Conservation (phyloP, 306 rosid genomes). For the Heteromeles arbutifolia region DNA sequence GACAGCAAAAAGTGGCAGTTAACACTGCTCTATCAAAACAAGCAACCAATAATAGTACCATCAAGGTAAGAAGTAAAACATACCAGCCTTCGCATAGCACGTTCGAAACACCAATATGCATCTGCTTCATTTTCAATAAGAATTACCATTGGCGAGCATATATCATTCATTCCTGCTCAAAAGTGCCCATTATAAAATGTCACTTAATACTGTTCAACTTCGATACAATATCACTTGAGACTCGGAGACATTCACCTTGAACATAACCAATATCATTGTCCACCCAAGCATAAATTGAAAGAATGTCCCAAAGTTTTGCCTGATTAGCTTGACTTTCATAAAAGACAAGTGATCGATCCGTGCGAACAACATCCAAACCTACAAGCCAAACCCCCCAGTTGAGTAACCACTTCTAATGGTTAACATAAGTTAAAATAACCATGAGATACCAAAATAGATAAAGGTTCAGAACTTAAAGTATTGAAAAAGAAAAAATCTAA, state of each 20-base stretch:
- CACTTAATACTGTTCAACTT: conserved; percentile 16
- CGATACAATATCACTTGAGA: conserved; percentile 5
- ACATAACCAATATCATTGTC: conserved; percentile 85
- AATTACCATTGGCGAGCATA: conserved; percentile 81
- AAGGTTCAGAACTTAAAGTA: neutral
- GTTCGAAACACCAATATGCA: conserved; percentile 91
- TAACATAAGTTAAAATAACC: neutral
- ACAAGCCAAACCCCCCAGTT: conserved; percentile 30
- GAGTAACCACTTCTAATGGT: conserved; percentile 14
- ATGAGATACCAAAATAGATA: neutral
- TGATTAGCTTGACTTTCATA: conserved; percentile 79
- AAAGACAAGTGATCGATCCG: conserved; percentile 77
- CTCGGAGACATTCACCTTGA: conserved; percentile 51
- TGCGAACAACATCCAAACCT: conserved; percentile 90
- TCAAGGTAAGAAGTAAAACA: conserved; percentile 12
- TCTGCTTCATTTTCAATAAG: conserved; percentile 83
- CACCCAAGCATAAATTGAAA: conserved; percentile 82
- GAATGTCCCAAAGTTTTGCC: conserved; percentile 86
- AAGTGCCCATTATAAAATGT: conserved; percentile 11
- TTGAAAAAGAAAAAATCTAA: neutral
- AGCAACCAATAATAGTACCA: neutral
- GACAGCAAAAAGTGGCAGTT: neutral
- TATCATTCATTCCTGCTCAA: conserved; percentile 91
- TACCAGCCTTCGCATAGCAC: conserved; percentile 95
- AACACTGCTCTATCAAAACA: neutral